A percentile compares a stretch with the other conserved stretches of the same genome.
These are phyloP conservation scores for Fraxinus sp. DNA, from an alignment of 305 asterid genomes.

Conservation along the genomic window DNA sequence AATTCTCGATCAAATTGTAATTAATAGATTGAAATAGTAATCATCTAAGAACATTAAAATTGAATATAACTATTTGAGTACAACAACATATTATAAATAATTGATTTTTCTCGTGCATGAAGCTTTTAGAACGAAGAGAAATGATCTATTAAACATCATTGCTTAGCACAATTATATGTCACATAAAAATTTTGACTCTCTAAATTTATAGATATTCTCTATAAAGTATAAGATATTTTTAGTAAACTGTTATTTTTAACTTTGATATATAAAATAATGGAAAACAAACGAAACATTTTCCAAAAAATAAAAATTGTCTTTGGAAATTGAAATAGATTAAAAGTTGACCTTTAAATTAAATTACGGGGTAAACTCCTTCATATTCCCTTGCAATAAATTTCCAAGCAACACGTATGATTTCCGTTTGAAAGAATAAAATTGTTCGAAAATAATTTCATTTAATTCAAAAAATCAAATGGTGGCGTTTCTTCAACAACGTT, in stretches of 20 bases:
- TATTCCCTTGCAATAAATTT: neutral
- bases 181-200: neutral
- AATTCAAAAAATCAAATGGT: neutral
- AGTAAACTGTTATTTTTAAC: neutral
- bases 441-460: neutral
- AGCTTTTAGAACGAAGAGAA: neutral
- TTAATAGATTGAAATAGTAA: neutral
- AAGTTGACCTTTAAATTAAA: neutral
- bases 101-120: neutral
- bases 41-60: neutral
- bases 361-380: neutral
- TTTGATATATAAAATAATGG: too few relatives aligned
- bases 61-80: neutral
- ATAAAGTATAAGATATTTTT: too few relatives aligned
- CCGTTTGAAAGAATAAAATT: neutral
- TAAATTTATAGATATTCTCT: too few relatives aligned
- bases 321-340: neutral
- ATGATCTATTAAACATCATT: too few relatives aligned
- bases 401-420: neutral
- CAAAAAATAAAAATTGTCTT: neutral
- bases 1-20: neutral
- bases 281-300: too few relatives aligned
- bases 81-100: neutral
- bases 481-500: neutral
- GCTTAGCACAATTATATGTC: neutral